Conservation (phyloP, 164 flowering plant genomes). For the Cinnamomum micranthum region DNA sequence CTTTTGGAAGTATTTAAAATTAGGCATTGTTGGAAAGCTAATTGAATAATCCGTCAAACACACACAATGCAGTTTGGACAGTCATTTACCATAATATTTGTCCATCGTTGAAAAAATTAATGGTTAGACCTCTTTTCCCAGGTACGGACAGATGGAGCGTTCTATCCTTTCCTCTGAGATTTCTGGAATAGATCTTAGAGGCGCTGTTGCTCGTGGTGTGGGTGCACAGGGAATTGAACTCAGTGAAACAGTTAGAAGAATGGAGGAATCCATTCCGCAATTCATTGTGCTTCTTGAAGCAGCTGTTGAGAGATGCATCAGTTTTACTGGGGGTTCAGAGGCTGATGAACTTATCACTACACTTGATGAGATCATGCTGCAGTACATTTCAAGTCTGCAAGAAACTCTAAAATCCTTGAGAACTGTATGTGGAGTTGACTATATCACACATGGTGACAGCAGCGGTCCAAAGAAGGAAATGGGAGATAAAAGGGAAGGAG, state of each 20-base stretch:
- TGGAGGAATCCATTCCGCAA: conserved; percentile 99
- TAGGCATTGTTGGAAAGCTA: no score
- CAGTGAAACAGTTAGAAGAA: conserved; percentile 96
- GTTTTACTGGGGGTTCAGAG: conserved; percentile 97
- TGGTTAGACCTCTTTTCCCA: conserved; percentile 16
- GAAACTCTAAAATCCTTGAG: conserved; percentile 88
- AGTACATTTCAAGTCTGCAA: conserved; percentile 77
- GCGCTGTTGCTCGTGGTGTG: conserved; percentile 84
- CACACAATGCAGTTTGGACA: no score
- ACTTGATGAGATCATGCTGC: conserved; percentile 87
- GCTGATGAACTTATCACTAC: conserved; percentile 89
- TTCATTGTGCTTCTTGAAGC: conserved; percentile 90
- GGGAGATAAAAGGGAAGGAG: conserved; percentile 75
- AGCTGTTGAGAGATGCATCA: conserved; percentile 96
- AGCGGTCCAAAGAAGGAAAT: conserved; percentile 56
- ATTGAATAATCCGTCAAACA: no score
- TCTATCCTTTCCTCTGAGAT: conserved; percentile 90
- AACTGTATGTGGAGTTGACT: conserved; percentile 82
- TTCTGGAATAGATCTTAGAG: conserved; percentile 78
- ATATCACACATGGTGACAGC: conserved; percentile 27
- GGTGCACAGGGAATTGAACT: conserved; percentile 99
- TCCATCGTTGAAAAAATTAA: not conserved
- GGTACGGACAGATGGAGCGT: conserved; percentile 98
- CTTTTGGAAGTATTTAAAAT: no score
- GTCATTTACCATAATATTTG: not conserved